Percentiles rank a stretch among this genome's conserved stretches.
Conservation (phyloP, 2,329 filamentous ascomycete genomes). For the Balansia obtecta region DNA sequence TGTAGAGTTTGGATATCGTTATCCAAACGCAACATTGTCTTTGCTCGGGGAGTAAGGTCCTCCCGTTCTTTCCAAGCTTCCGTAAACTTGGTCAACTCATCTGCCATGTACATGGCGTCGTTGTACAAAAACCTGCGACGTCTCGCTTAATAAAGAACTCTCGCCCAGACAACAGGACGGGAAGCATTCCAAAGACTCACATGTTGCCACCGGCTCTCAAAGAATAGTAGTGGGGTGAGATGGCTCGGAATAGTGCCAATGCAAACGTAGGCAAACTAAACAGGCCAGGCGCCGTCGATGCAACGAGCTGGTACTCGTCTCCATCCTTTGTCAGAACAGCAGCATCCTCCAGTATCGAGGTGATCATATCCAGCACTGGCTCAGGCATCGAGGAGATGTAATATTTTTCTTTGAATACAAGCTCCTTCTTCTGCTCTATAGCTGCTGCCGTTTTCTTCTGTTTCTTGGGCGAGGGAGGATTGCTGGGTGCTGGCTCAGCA, state of each 20-base stretch:
- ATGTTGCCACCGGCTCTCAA: conserved; percentile 50
- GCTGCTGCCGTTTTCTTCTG: conserved; percentile 13
- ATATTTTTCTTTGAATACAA: conserved; percentile 76
- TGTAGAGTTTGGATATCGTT: conserved; percentile 47
- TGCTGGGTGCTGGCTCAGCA: conserved; percentile 12
- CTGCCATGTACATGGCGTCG: conserved; percentile 51
- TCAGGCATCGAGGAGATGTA: conserved; percentile 81
- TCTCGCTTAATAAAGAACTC: not conserved
- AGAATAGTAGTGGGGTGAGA: conserved; percentile 63
- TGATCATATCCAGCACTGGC: conserved; percentile 57
- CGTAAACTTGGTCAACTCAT: conserved; percentile 38
- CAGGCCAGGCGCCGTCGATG: conserved; percentile 54
- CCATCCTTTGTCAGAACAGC: conserved; percentile 44
- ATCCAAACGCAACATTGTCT: conserved; percentile 44
- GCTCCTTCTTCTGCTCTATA: conserved; percentile 38
- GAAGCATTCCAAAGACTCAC: conserved; percentile 26
- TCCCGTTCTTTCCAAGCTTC: conserved; percentile 39
- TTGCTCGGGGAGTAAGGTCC: conserved; percentile 37
- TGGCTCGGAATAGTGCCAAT: conserved; percentile 67
- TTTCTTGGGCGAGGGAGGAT: conserved; percentile 7
- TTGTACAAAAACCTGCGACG: conserved; percentile 49
- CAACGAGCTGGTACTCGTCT: conserved; percentile 43
- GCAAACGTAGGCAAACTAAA: conserved; percentile 61
- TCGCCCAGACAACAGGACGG: not conserved
- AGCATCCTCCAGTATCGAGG: conserved; percentile 46